Evolutionary conservation across 495 filamentous ascomycete genomes (phyloP).

Genomic region (Hypoxylon subgilvum): DNA sequence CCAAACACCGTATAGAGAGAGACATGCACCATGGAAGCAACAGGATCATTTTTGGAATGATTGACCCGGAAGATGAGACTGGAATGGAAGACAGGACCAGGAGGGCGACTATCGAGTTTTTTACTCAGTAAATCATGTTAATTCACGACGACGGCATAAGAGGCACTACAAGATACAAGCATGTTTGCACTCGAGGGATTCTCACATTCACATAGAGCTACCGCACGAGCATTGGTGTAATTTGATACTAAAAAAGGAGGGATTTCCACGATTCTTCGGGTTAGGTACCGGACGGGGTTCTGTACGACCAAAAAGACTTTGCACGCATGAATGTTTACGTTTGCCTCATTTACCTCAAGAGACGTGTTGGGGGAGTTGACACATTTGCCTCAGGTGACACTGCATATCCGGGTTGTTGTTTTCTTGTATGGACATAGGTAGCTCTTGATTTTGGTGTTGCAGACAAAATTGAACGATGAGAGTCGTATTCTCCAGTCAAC

Average conservation of each 20-base stretch:
- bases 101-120: constrained; percentile 7
- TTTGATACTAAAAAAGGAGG: constrained; percentile 46
- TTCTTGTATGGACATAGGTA: too few species aligned
- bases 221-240: constrained; percentile 50
- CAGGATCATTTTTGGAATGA: constrained; percentile 24
- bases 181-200: constrained; percentile 39
- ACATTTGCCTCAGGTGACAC: too few species aligned
- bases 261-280: constrained; percentile 34
- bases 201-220: constrained; percentile 48
- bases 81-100: too few species aligned
- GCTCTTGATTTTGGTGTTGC: constrained; percentile 11
- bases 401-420: too few species aligned
- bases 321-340: constrained; percentile 34
- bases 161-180: constrained; percentile 46
- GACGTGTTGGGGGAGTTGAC: constrained; percentile 14
- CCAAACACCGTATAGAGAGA: too few species aligned
- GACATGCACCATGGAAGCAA: too few species aligned
- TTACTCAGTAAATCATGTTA: constrained; percentile 33
- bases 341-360: constrained; percentile 31
- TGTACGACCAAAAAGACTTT: constrained; percentile 43
- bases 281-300: constrained; percentile 16
- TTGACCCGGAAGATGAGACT: constrained; percentile 26
- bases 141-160: constrained; percentile 45
- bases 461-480: constrained; percentile 18
- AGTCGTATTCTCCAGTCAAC: too few species aligned